Percentiles rank a stretch among this genome's conserved stretches.
Conservation (phyloP, 2,329 filamentous ascomycete species). For the Aspergillus ustus region DNA sequence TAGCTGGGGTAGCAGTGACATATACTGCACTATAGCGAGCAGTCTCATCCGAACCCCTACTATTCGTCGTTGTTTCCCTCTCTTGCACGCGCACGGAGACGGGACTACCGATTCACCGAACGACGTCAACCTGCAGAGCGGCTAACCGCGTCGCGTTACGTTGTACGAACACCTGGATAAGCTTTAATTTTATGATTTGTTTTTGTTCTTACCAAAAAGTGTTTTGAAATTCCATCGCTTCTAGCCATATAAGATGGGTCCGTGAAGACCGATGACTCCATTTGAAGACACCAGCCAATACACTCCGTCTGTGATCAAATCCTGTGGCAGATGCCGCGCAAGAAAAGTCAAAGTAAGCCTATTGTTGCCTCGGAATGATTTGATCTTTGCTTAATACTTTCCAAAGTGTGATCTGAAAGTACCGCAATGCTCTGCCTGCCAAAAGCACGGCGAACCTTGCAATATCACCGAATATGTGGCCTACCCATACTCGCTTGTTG, state of each 20-base stretch:
- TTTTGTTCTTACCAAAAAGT: too few relatives aligned
- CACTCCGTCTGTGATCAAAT: neutral
- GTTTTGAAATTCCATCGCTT: too few relatives aligned
- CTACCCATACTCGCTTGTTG: neutral
- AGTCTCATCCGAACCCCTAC: too few relatives aligned
- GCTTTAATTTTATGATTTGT: too few relatives aligned
- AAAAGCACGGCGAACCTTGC: neutral
- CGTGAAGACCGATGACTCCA: neutral
- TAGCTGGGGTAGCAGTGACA: too few relatives aligned
- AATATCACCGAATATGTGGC: neutral
- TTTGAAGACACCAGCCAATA: neutral
- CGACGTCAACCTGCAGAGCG: too few relatives aligned
- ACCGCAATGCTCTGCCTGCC: neutral
- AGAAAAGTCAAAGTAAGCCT: neutral
- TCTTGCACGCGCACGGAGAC: too few relatives aligned
- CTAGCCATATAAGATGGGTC: neutral
- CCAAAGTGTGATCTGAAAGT: neutral
- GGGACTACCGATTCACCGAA: too few relatives aligned
- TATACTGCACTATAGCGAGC: too few relatives aligned
- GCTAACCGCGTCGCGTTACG: too few relatives aligned
- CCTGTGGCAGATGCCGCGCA: neutral
- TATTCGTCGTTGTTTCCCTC: too few relatives aligned
- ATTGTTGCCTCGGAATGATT: neutral
- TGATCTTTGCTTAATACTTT: neutral
- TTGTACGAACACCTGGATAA: too few relatives aligned